Evolutionary conservation across 2,329 filamentous ascomycete species (phyloP), one percentile per base, ranked within the genome.

Genomic region (Colletotrichum phormii): DNA sequence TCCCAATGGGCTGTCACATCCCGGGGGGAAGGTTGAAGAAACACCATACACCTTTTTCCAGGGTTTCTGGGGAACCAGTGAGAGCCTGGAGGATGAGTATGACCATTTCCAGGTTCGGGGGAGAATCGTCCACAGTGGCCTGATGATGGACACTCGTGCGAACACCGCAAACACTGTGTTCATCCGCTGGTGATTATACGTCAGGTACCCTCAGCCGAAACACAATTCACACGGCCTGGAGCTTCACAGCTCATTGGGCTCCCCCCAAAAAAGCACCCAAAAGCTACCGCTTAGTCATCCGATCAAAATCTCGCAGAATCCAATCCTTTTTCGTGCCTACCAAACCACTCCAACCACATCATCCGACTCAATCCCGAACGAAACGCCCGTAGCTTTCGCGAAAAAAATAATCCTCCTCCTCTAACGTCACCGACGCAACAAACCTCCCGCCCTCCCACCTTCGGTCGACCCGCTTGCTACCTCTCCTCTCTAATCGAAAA

Each of bases 361-460:
- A 75, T 80, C 80, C 80, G 78, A 81, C 67, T 75, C 75, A 77
- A 77, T 71, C 78, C 77, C 70, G 70, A 63, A 73, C 66, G 66
- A 71, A 73, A 60, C 66, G 67, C 71, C 71, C 49, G 70, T 65
- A 73, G 71, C 71, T 73, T 70, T 66, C 65, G 67, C 66, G 60
- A 54, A 57, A 60, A 58, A 64, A 64, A 54, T 24, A 64, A 64
- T 37, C 26, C 26, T 29, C 4, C 26, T 63, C 60, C 62, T 58
- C 37, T 64, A 64, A 72, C 71, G 71, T 73, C 71, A 73, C 71
- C 70, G 54, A 70, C 66, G 66, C 70, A 51, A 29, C 59, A 54
- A 31, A 54, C 24, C 60, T 64, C 60, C 53, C 66, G 59, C 71
- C 60, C 75, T 62, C 71, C 70, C 70, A 63, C 67, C 70, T 73